Evolutionary conservation across 1,139 yeast species (phyloP).

Genomic region (Geotrichum bryndzae): DNA sequence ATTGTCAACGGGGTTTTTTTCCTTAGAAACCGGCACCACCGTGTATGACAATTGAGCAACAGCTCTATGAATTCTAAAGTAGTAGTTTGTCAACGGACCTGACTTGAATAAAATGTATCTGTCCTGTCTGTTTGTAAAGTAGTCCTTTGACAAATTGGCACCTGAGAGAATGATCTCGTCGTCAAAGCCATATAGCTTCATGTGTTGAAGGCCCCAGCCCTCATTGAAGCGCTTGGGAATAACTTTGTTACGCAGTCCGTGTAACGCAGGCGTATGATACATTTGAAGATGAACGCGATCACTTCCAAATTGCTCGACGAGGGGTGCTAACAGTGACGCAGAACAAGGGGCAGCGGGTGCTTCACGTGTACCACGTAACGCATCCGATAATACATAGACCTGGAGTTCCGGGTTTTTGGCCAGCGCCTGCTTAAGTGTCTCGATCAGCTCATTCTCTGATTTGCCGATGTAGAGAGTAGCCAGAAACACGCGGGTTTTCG

Average conservation of each 20-base stretch:
- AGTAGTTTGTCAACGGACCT: slow-evolving; percentile 59
- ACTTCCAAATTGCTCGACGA: slow-evolving; percentile 60
- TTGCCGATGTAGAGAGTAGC: slow-evolving; percentile 87
- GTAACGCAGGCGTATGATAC: slow-evolving; percentile 84
- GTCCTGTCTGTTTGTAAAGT: slow-evolving; percentile 94
- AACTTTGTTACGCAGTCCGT: slow-evolving; percentile 56
- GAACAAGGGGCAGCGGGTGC: slow-evolving; percentile 65
- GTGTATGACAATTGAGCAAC: slow-evolving; percentile 66
- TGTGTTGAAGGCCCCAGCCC: slow-evolving; percentile 90
- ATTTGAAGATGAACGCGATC: slow-evolving; percentile 72
- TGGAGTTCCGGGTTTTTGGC: slow-evolving; percentile 51
- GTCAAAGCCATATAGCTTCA: slow-evolving; percentile 95
- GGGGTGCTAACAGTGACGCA: slow-evolving; percentile 64
- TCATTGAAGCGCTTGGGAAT: slow-evolving; percentile 86
- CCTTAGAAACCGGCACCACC: slow-evolving; percentile 36
- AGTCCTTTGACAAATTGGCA: slow-evolving; percentile 85
- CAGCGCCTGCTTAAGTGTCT: slow-evolving; percentile 43
- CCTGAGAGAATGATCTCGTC: slow-evolving; percentile 84
- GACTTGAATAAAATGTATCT: slow-evolving; percentile 72
- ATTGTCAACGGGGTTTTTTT: not conserved
- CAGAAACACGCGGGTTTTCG: slow-evolving; percentile 58
- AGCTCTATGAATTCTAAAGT: slow-evolving; percentile 59
- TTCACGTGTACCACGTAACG: slow-evolving; percentile 88
- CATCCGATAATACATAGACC: slow-evolving; percentile 76
- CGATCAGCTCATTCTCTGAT: slow-evolving; percentile 60